Evolutionary conservation across 2,329 filamentous ascomycete species (phyloP).

Genomic region (Claviceps citrina): DNA sequence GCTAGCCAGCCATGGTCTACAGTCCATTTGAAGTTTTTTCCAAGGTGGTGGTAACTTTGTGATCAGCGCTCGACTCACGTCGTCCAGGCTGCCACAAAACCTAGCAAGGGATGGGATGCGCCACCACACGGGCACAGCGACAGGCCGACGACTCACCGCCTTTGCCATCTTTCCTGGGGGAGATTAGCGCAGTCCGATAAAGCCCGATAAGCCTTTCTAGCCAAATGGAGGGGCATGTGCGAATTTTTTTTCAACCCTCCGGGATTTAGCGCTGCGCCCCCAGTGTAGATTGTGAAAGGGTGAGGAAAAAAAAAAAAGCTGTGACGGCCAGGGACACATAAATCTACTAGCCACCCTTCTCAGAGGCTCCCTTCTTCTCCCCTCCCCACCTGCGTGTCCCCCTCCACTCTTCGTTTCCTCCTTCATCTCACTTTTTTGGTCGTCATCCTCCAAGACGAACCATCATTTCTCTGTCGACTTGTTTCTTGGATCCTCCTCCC

Average conservation of each 20-base stretch:
- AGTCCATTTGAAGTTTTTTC: too few species aligned
- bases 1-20: too few species aligned
- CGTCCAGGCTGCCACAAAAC: too few species aligned
- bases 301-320: constrained; percentile 11
- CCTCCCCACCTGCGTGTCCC: constrained; percentile 6
- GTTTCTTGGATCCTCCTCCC: constrained; percentile 21
- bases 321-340: constrained; percentile 9
- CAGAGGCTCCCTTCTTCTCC: constrained; percentile 4
- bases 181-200: constrained; percentile 11
- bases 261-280: constrained; percentile 6
- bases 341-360: constrained; percentile 6
- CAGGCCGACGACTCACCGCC: constrained; percentile 9
- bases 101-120: too few species aligned
- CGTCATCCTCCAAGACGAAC: constrained; percentile 30
- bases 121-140: too few species aligned
- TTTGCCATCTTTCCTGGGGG: constrained; percentile 4
- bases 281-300: constrained; percentile 1
- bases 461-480: constrained; percentile 18
- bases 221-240: constrained; percentile 11
- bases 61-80: too few species aligned
- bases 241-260: constrained; percentile 10
- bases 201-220: constrained; percentile 10
- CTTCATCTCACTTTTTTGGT: constrained; percentile 23
- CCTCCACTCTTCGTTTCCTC: constrained; percentile 7
- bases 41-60: too few species aligned